Evolutionary conservation across 331 rosid species (phyloP).

Genomic region (Erythrophleum ivorense): DNA sequence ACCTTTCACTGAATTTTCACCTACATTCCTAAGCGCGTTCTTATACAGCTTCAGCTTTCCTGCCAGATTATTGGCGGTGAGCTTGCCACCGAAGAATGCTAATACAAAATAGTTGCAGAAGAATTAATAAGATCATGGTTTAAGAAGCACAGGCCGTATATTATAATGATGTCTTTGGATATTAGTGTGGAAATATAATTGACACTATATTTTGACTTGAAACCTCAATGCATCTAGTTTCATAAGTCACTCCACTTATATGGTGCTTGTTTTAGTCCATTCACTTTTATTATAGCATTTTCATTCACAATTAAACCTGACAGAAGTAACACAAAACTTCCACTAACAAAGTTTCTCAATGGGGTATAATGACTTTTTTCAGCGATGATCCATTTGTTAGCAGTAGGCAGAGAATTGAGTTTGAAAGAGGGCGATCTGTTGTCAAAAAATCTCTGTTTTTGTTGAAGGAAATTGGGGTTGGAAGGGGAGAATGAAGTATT

Average conservation of each 20-base stretch:
- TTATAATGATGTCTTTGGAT: no score
- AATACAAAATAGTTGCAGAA: background rate
- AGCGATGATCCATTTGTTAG: background rate
- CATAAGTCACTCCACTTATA: no score
- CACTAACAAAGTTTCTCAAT: background rate
- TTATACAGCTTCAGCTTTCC: no score
- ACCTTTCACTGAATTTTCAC: conserved; percentile 32
- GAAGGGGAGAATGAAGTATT: no score
- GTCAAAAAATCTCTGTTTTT: conserved; percentile 30
- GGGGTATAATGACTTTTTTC: background rate
- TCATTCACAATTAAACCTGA: no score
- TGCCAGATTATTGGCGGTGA: conserved; percentile 14
- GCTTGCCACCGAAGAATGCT: conserved; percentile 28
- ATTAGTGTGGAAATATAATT: no score
- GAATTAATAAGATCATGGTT: no score
- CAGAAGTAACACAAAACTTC: background rate
- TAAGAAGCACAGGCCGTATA: no score
- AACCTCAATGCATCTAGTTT: no score
- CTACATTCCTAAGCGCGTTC: conserved; percentile 28
- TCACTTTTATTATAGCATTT: no score
- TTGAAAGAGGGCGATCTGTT: background rate
- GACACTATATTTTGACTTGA: no score
- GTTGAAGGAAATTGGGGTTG: background rate
- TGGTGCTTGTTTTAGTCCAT: no score
- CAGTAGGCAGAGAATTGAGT: background rate